These are phyloP conservation scores for Berkeleyomyces basicola DNA, from an alignment of 2,329 filamentous ascomycete species.

Conservation along the genomic window DNA sequence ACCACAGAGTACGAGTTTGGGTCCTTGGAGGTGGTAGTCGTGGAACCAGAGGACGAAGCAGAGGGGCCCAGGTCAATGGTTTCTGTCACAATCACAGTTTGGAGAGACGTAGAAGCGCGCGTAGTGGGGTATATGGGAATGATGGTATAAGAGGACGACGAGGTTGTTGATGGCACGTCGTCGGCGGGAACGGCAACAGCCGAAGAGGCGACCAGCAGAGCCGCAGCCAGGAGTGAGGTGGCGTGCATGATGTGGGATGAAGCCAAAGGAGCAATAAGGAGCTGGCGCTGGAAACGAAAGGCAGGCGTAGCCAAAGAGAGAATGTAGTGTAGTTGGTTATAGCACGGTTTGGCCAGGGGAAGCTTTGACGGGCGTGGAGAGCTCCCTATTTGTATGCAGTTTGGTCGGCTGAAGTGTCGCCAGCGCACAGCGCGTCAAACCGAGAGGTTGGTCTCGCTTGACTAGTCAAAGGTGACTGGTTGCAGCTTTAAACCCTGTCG, in stretches of 20 bases:
- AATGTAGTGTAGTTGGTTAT: no score
- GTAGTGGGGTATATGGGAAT: constrained; percentile 10
- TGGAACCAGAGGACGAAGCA: not conserved
- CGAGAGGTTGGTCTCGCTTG: not conserved
- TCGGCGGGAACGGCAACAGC: constrained; percentile 2
- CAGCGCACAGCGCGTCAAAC: not conserved
- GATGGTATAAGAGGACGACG: constrained; percentile 7
- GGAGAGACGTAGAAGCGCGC: not conserved
- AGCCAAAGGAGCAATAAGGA: not conserved
- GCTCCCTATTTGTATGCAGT: not conserved
- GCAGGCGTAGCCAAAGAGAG: no score
- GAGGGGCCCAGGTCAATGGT: constrained; percentile 4
- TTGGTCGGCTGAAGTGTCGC: not conserved
- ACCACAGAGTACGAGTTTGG: constrained; percentile 9
- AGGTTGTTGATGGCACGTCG: not conserved
- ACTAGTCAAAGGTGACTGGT: not conserved
- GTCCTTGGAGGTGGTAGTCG: not conserved
- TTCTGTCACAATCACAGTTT: constrained; percentile 9
- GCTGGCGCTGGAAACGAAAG: not conserved
- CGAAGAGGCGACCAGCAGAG: constrained; percentile 1
- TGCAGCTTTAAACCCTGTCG: not conserved
- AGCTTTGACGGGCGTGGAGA: not conserved
- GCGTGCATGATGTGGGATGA: not conserved
- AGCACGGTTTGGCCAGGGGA: no score
- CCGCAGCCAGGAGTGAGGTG: constrained; percentile 1